Evolutionary conservation across 176 grass and related monocot species (phyloP).

Genomic region (Chloris gayana): DNA sequence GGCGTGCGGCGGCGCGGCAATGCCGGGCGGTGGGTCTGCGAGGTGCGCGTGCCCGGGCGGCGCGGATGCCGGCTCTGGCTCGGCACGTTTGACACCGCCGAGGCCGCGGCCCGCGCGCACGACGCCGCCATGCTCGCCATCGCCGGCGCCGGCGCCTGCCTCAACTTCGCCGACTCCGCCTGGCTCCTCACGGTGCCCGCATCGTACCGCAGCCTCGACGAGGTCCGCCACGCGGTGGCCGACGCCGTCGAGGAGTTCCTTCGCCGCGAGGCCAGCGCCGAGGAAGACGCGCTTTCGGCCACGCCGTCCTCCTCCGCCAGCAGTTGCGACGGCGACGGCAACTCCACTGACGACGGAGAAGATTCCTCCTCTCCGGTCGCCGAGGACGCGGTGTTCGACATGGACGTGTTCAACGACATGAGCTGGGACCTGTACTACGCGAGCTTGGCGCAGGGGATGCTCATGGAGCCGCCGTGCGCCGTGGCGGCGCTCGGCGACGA

Average conservation of each 20-base stretch:
- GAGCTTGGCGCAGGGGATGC: constrained; percentile 67
- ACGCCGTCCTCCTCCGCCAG: not conserved
- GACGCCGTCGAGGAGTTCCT: constrained; percentile 50
- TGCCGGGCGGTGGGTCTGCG: constrained; percentile 63
- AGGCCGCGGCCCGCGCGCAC: constrained; percentile 64
- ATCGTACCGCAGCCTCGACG: constrained; percentile 39
- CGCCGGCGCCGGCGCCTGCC: constrained; percentile 26
- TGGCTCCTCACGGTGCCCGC: constrained; percentile 39
- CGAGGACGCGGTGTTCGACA: constrained; percentile 17
- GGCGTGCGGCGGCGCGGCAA: constrained; percentile 56
- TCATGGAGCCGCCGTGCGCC: constrained; percentile 34
- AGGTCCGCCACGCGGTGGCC: constrained; percentile 54
- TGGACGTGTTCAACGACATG: constrained; percentile 50
- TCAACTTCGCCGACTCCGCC: constrained; percentile 79
- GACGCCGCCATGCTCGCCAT: constrained; percentile 70
- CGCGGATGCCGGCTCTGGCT: constrained; percentile 74
- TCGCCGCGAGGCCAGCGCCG: not conserved
- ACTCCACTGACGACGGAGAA: not conserved
- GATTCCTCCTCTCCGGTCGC: not conserved
- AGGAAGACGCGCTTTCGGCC: not conserved
- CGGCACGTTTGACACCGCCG: constrained; percentile 73
- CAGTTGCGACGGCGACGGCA: not conserved
- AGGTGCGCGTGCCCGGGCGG: constrained; percentile 52
- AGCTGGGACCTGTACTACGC: constrained; percentile 70
- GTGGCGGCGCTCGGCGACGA: constrained; percentile 22